Evolutionary conservation across 495 filamentous ascomycete species (phyloP), one percentile per base, ranked within the genome.

Genomic region (Penicillium egyptiacum): DNA sequence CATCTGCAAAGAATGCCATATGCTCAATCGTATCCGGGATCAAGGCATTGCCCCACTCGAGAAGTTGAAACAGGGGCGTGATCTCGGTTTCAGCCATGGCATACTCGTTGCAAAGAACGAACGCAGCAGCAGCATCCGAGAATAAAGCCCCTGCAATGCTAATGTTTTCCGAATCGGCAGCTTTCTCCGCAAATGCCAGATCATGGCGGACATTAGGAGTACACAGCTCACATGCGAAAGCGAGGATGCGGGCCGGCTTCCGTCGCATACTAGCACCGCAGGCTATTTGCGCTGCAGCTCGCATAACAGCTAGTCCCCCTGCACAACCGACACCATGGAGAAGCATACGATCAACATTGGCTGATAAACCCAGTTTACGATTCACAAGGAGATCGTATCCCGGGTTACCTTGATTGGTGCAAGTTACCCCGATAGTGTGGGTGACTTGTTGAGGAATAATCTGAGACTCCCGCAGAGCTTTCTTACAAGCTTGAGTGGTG

Each of bases 351-450:
- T 88, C 83, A 5, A 83, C 76, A 7, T 62, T 63, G 4, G 67
- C 58, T 28, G 64, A 64, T 8, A 88, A 69, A 0, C 79, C 79
- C 16, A 88, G 65, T 33, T 76, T 65, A 51, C 81, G 81, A 11
- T 75, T 77, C 8, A 88, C 85, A 50, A 74, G 83, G 57, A 86
- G 81, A 67, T 88, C 86, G 62, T 83, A 88, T 5, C 86, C 86
- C 8, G 86, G 86, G 65, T 85, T 87, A 23, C 84, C 86, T n/a
- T 80, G 81, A 61, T 86, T 81, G 28, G 86, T 88, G 53, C 83
- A 85, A 20, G 86, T 88, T 0, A 85, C 86, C 17, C 82, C 83
- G 12, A 88, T 81, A 50, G 86, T 75, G 62, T 88, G 86, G 22
- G 86, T 88, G 52, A 88, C 81, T 10, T 85, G 73, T 1, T 61